A percentile compares a stretch with the other conserved stretches of the same genome.
These are phyloP conservation scores for Acanthamoeba sp. DNA, from an alignment of 208 protist species.

Conservation along the genomic window DNA sequence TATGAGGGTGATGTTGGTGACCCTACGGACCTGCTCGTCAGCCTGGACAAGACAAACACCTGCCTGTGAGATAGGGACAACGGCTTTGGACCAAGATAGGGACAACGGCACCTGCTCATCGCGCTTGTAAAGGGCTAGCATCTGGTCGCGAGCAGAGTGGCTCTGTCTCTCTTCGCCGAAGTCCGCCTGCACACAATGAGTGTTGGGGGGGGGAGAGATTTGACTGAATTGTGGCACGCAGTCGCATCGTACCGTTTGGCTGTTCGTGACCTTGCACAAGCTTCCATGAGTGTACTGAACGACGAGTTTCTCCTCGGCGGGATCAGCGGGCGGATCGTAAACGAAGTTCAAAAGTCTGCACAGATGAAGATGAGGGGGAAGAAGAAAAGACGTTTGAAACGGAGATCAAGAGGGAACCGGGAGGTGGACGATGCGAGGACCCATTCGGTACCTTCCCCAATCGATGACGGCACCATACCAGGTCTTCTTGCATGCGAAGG, in stretches of 20 bases:
- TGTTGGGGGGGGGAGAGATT: too few relatives aligned
- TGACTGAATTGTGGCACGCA: too few relatives aligned
- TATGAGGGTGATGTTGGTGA: conserved; percentile 74
- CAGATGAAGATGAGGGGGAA: neutral
- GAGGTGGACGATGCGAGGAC: too few relatives aligned
- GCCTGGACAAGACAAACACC: neutral
- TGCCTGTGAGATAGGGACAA: neutral
- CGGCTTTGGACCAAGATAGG: too few relatives aligned
- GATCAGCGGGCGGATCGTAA: conserved; percentile 22
- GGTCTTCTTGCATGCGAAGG: conserved; percentile 1
- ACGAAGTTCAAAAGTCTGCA: conserved; percentile 62
- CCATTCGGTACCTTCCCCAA: conserved; percentile 31
- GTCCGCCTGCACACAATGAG: too few relatives aligned
- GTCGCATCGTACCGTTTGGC: neutral
- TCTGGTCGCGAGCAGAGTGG: neutral
- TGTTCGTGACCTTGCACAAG: neutral
- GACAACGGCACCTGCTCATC: neutral
- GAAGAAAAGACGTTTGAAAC: neutral
- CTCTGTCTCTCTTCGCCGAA: neutral
- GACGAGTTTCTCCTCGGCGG: conserved; percentile 65
- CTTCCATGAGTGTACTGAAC: conserved; percentile 34
- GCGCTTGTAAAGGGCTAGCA: conserved; percentile 30
- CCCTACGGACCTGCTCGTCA: neutral
- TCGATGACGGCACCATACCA: neutral
- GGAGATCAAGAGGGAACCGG: neutral